Evolutionary conservation across 1,139 yeast genomes (phyloP).

Genomic region (Candida freyschussii): DNA sequence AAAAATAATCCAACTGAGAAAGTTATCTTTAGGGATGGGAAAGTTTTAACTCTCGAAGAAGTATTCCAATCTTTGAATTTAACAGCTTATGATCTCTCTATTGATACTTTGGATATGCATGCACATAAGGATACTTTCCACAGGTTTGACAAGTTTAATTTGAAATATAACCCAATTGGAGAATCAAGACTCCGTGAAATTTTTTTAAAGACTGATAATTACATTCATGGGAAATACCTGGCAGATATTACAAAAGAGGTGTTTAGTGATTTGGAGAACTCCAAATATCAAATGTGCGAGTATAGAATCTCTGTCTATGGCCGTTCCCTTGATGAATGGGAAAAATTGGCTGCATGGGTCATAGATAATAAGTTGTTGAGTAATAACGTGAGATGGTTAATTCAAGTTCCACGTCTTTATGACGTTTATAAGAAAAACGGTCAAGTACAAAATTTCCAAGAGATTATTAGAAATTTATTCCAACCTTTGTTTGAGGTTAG

Average conservation of each 20-base stretch:
- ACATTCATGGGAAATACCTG: constrained; percentile 78
- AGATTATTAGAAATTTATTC: constrained; percentile 72
- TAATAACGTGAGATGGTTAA: constrained; percentile 94
- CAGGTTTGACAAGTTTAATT: constrained; percentile 93
- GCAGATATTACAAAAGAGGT: constrained; percentile 95
- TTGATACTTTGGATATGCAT: constrained; percentile 98
- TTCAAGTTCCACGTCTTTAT: constrained; percentile 91
- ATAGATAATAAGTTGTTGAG: constrained; percentile 87
- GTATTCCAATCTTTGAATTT: constrained; percentile 88
- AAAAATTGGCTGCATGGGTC: constrained; percentile 90
- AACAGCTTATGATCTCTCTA: constrained; percentile 90
- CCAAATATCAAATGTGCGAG: constrained; percentile 96
- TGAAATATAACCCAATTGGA: constrained; percentile 97
- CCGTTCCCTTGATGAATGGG: constrained; percentile 88
- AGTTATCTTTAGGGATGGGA: constrained; percentile 91
- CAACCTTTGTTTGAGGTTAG: constrained; percentile 92
- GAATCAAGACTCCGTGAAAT: constrained; percentile 95
- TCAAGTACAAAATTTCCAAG: constrained; percentile 66
- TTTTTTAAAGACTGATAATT: constrained; percentile 92
- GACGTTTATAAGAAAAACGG: constrained; percentile 81
- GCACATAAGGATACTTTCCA: constrained; percentile 98
- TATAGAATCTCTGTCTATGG: constrained; percentile 94
- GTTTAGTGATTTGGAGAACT: constrained; percentile 84
- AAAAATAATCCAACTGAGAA: constrained; percentile 78
- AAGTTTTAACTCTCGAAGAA: constrained; percentile 76